These are phyloP conservation scores for Tolypocladium ovalisporum DNA, from an alignment of 2,329 filamentous ascomycete genomes.

Conservation along the genomic window DNA sequence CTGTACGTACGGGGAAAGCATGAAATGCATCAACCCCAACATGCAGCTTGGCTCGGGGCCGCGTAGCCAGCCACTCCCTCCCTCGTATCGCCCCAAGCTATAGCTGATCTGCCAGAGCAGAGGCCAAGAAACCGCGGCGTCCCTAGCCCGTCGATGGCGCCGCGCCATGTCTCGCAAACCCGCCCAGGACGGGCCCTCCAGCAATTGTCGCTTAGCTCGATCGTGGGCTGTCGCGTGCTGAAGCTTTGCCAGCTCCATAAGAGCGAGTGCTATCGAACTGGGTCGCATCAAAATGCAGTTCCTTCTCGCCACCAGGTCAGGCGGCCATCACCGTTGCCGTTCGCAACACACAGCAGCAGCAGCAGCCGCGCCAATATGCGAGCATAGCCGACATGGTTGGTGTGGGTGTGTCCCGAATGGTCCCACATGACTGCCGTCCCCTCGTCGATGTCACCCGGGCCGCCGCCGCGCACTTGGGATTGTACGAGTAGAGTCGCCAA, in stretches of 20 bases:
- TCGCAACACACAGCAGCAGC: not conserved
- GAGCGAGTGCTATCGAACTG: not conserved
- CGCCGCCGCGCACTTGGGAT: not conserved
- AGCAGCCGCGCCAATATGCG: not conserved
- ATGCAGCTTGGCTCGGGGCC: not conserved
- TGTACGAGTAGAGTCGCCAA: not conserved
- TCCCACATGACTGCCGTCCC: no score
- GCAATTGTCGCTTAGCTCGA: no score
- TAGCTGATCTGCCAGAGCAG: not conserved
- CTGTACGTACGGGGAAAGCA: no score
- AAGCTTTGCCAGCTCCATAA: not conserved
- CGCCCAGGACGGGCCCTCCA: not conserved
- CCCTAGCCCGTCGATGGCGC: not conserved
- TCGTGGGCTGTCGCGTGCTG: not conserved
- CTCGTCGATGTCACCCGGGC: not conserved
- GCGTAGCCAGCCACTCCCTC: not conserved
- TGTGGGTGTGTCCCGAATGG: no score
- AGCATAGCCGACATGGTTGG: not conserved
- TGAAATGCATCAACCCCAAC: not conserved
- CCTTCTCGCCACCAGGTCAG: no score
- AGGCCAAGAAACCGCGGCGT: not conserved
- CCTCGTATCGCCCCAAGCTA: not conserved
- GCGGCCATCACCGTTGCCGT: no score
- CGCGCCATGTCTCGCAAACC: not conserved
- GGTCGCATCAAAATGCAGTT: not conserved